phyloP scores from a whole-genome alignment of 31 red algal genomes.

The Odonthalia washingtoniensis region DNA sequence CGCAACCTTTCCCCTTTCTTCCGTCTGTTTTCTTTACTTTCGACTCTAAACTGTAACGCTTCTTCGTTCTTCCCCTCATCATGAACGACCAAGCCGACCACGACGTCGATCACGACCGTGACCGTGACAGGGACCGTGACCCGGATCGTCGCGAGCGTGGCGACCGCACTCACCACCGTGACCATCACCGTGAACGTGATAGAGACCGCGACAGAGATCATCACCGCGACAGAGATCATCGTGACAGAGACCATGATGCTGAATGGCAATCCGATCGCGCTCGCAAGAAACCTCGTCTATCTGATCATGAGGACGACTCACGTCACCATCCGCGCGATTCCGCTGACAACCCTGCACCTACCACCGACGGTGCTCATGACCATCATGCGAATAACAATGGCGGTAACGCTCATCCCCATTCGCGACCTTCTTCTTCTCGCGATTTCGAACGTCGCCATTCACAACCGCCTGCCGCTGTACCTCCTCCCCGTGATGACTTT shows the following conservation, averaged over 20 bases:
- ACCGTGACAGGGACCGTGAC: constrained; percentile 7
- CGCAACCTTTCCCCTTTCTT: too few species aligned
- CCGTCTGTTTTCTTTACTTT: too few species aligned
- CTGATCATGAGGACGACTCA: neutral
- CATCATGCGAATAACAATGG: neutral
- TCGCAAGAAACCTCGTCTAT: constrained; percentile 52
- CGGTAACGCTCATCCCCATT: too few species aligned
- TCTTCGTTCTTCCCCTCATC: too few species aligned
- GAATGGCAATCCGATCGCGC: constrained; percentile 23
- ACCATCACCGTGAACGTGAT: constrained; percentile 27
- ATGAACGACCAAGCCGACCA: too few species aligned
- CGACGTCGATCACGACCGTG: constrained; percentile 19
- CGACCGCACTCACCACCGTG: constrained; percentile 6
- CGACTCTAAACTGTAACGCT: too few species aligned
- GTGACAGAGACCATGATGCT: constrained; percentile 14
- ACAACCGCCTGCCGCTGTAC: neutral
- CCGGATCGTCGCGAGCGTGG: constrained; percentile 22
- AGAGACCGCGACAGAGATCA: constrained; percentile 36
- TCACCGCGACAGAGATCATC: constrained; percentile 41
- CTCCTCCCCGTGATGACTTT: neutral
- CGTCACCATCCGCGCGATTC: neutral
- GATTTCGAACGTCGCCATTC: neutral
- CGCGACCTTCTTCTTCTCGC: neutral
- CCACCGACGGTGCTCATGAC: neutral
- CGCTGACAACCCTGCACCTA: neutral